A percentile compares a stretch with the other conserved stretches of the same genome.
Evolutionary conservation across 352 stramenopile species (phyloP).

Genomic region (Phytophthora foliorum): DNA sequence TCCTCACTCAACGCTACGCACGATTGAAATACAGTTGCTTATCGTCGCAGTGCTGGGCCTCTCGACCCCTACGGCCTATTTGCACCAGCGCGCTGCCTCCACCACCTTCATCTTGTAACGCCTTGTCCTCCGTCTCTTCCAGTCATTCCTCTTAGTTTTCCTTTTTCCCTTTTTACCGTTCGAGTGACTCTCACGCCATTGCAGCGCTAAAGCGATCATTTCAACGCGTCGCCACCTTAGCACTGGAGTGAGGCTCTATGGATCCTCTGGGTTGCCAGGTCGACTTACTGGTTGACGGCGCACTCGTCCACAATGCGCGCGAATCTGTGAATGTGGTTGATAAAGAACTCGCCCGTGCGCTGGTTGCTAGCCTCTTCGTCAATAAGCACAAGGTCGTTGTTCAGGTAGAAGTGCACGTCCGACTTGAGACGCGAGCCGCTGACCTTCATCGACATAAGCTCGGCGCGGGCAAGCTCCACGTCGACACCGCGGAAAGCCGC

Average conservation of each 20-base stretch:
- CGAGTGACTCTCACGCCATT: constrained; percentile 8
- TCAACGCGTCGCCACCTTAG: constrained; percentile 31
- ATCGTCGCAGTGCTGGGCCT: constrained; percentile 19
- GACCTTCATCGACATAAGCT: constrained; percentile 88
- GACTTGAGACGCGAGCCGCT: constrained; percentile 68
- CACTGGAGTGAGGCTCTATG: constrained; percentile 4
- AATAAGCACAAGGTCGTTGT: constrained; percentile 82
- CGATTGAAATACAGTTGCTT: constrained; percentile 28
- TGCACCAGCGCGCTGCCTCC: constrained; percentile 23
- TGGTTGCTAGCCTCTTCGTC: constrained; percentile 89
- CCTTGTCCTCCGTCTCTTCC: constrained; percentile 35
- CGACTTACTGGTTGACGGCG: constrained; percentile 60
- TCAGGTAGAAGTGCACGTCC: constrained; percentile 89
- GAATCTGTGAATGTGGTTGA: constrained; percentile 91
- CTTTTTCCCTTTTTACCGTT: constrained; percentile 18
- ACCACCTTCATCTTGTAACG: constrained; percentile 22
- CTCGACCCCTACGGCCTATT: constrained; percentile 20
- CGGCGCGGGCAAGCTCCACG: constrained; percentile 67
- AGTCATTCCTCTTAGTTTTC: constrained; percentile 29
- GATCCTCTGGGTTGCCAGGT: constrained; percentile 7
- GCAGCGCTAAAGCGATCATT: constrained; percentile 26
- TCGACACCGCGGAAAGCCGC: constrained; percentile 91
- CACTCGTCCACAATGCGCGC: constrained; percentile 89
- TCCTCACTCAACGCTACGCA: constrained; percentile 30
- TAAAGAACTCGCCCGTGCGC: constrained; percentile 91